Evolutionary conservation across 2,329 filamentous ascomycete species (phyloP), one percentile per base, ranked within the genome.

Genomic region (Fusarium sp.): DNA sequence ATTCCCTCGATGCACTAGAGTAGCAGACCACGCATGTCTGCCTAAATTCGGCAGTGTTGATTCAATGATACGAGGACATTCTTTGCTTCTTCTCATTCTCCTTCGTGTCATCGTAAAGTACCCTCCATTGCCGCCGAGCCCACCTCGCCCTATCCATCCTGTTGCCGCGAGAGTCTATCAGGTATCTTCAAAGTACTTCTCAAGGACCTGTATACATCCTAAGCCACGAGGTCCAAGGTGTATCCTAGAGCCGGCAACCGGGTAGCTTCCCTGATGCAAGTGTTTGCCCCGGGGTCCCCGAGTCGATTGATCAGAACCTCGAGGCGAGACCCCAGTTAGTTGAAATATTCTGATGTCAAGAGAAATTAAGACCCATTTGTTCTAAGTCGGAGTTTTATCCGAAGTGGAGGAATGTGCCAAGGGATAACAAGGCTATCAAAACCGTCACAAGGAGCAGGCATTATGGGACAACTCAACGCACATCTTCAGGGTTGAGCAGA

Each of bases 201-300:
- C 13, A 36, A 36, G 14, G 30, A 54, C 24, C 51, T 45, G 30
- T 47, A 47, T 38, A 26, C 26, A 36, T n/a, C 47, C 48, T 39
- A n/a, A 54, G 32, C 38, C 38, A 39, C 35, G 30, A 47, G 59
- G 12, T 28, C 39, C 63, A 69, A 55, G 66, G 67, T 51, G 22
- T 50, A 72, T 60, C 58, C 62, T 26, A 45, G 63, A 36, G 26
- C 42, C 54, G 55, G 30, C 67, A 51, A 44, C 59, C 58, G 58
- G 71, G 54, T 44, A 58, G 50, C 63, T 47, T 62, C 58, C 58
- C 54, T 62, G 50, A 53, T 67, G 70, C 70, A 68, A 74, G 66
- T 65, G 41, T 47, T 72, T 28, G 38, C 59, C 30, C 66, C 58
- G 41, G 63, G 56, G 22, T 18, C 42, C 47, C 67, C 58, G 41